Evolutionary conservation across 164 flowering plant genomes (phyloP).

Genomic region (Vitis labrusca): DNA sequence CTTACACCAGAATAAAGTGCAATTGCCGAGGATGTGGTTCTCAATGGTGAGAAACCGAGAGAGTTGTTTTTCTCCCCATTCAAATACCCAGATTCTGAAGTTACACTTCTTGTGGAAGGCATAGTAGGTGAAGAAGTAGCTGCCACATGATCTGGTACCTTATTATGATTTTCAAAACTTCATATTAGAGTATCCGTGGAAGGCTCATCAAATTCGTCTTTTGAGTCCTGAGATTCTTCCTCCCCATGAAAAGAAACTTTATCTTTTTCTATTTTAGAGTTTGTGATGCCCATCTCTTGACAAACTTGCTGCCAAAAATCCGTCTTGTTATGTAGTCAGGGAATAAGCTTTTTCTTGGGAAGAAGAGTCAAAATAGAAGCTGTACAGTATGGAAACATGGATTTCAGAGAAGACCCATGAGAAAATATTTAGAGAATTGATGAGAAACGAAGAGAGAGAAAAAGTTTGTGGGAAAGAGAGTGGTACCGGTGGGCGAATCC

Average conservation of each 20-base stretch:
- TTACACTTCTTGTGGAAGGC: conserved; percentile 30
- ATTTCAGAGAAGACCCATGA: conserved; percentile 21
- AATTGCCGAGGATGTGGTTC: conserved; percentile 32
- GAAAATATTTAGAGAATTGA: neutral
- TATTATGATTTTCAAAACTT: conserved; percentile 63
- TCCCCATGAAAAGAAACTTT: conserved; percentile 34
- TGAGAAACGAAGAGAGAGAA: neutral
- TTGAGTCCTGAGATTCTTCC: conserved; percentile 50
- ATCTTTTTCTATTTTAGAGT: conserved; percentile 80
- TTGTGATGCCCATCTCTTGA: conserved; percentile 63
- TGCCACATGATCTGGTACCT: conserved; percentile 28
- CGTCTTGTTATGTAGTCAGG: neutral
- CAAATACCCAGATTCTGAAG: conserved; percentile 38
- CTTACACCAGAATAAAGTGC: conserved; percentile 27
- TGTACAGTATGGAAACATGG: conserved; percentile 7
- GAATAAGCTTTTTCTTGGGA: conserved; percentile 4
- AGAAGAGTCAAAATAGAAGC: neutral
- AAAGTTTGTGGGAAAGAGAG: neutral
- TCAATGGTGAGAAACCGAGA: conserved; percentile 53
- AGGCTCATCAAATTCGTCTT: conserved; percentile 86
- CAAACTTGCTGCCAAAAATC: neutral
- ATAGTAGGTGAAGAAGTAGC: conserved; percentile 28
- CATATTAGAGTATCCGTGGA: conserved; percentile 57
- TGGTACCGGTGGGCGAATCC: neutral
- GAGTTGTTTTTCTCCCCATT: conserved; percentile 46